phyloP scores from a whole-genome alignment of 805 yeast genomes.

The Myxozyma vanderwaltii region DNA sequence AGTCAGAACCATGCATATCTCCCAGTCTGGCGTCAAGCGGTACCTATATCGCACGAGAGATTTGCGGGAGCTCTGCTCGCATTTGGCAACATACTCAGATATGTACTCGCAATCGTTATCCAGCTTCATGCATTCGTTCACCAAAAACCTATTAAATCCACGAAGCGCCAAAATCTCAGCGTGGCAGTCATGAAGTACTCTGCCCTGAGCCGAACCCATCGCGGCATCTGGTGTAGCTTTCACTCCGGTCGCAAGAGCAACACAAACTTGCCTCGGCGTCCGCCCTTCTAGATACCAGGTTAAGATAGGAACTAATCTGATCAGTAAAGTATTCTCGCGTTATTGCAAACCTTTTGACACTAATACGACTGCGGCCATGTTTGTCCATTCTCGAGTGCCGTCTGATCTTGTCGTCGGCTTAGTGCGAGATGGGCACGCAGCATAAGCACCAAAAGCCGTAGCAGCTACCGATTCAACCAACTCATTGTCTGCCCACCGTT shows the following conservation, averaged over 20 bases:
- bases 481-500: neutral
- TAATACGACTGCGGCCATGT: constrained; percentile 68
- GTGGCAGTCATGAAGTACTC: constrained; percentile 80
- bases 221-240: constrained; percentile 66
- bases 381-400: constrained; percentile 79
- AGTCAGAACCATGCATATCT: constrained; percentile 63
- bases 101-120: neutral
- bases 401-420: constrained; percentile 65
- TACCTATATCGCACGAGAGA: constrained; percentile 36
- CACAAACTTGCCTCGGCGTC: constrained; percentile 7
- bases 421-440: constrained; percentile 45
- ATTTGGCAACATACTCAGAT: neutral
- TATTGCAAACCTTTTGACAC: neutral
- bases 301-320: neutral
- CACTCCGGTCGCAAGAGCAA: constrained; percentile 63
- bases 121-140: constrained; percentile 49
- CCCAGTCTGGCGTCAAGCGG: constrained; percentile 44
- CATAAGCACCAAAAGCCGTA: constrained; percentile 9
- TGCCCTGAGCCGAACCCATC: constrained; percentile 55
- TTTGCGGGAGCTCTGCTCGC: neutral
- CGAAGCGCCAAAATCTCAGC: constrained; percentile 82
- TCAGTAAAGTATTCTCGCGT: neutral
- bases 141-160: constrained; percentile 62
- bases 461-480: constrained; percentile 4
- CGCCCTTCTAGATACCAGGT: neutral